Evolutionary conservation across 2,329 filamentous ascomycete genomes (phyloP).

Genomic region (Phaeomoniella chlamydospora): DNA sequence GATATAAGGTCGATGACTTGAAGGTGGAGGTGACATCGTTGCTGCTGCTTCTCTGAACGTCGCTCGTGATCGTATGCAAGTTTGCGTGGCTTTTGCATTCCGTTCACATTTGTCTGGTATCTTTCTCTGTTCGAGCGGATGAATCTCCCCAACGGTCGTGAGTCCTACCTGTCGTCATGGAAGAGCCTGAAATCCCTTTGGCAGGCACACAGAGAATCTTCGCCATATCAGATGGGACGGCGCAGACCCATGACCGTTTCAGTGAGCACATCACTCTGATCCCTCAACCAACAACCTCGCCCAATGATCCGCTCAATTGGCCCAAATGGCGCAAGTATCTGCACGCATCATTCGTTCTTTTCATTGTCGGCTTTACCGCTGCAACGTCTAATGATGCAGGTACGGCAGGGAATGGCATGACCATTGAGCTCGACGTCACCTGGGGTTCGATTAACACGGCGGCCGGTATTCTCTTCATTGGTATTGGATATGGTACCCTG

Average conservation of each 20-base stretch:
- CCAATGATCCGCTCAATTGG: constrained; percentile 41
- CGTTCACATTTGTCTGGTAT: no score
- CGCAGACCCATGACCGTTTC: constrained; percentile 9
- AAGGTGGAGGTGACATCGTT: no score
- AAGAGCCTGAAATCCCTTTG: constrained; percentile 6
- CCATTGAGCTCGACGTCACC: constrained; percentile 34
- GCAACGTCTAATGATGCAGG: constrained; percentile 43
- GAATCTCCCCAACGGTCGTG: no score
- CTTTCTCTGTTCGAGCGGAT: no score
- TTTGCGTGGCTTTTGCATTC: no score
- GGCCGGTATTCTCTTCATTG: constrained; percentile 41
- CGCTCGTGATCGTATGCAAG: no score
- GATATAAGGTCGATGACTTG: no score
- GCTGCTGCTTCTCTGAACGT: no score
- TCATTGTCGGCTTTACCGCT: constrained; percentile 39
- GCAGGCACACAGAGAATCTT: constrained; percentile 12
- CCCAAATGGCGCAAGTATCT: constrained; percentile 31
- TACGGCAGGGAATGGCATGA: constrained; percentile 34
- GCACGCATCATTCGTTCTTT: constrained; percentile 37
- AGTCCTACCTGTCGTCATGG: no score
- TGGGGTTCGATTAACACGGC: constrained; percentile 40
- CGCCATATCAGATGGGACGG: constrained; percentile 8
- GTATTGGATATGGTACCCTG: constrained; percentile 41
- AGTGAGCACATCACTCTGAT: constrained; percentile 32
- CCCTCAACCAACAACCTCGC: constrained; percentile 37